Percentiles rank a stretch among this genome's conserved stretches.
Conservation (phyloP, 2,329 filamentous ascomycete genomes). For the Stachybotrys chlorohalonatus region DNA sequence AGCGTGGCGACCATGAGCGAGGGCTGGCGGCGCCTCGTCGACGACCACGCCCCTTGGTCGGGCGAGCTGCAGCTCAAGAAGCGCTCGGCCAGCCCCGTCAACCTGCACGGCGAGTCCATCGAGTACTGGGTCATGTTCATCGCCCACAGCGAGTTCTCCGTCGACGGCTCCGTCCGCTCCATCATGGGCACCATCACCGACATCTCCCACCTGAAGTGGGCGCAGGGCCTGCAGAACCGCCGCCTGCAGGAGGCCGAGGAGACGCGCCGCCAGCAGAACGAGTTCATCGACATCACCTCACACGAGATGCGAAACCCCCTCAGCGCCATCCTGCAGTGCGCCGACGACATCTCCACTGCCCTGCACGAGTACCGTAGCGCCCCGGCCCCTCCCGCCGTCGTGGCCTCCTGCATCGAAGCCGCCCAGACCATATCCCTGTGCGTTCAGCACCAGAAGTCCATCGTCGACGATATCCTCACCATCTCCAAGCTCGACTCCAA, state of each 20-base stretch:
- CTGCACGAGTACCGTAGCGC: slow-evolving; percentile 11
- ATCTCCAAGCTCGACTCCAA: slow-evolving; percentile 67
- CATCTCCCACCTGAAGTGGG: slow-evolving; percentile 34
- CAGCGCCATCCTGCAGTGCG: slow-evolving; percentile 62
- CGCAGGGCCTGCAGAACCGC: slow-evolving; percentile 25
- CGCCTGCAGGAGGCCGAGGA: slow-evolving; percentile 27
- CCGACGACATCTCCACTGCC: slow-evolving; percentile 53
- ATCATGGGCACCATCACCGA: slow-evolving; percentile 33
- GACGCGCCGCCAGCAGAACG: slow-evolving; percentile 40
- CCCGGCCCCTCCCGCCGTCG: slow-evolving; percentile 18
- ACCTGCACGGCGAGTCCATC: slow-evolving; percentile 22
- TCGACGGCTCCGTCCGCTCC: slow-evolving; percentile 22
- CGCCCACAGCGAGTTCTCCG: slow-evolving; percentile 21
- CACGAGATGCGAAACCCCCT: slow-evolving; percentile 66
- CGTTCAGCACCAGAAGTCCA: slow-evolving; percentile 67
- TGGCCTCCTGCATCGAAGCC: slow-evolving; percentile 55
- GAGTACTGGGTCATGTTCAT: slow-evolving; percentile 34
- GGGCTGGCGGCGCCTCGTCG: slow-evolving; percentile 27
- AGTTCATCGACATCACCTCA: slow-evolving; percentile 64
- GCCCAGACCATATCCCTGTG: slow-evolving; percentile 68
- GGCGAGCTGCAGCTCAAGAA: slow-evolving; percentile 33
- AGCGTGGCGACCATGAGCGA: slow-evolving; percentile 20
- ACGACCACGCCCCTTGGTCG: slow-evolving; percentile 23
- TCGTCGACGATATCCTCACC: slow-evolving; percentile 63
- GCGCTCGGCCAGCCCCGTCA: slow-evolving; percentile 1